Evolutionary conservation across 2,329 filamentous ascomycete genomes (phyloP).

Genomic region (Fusarium sp.): DNA sequence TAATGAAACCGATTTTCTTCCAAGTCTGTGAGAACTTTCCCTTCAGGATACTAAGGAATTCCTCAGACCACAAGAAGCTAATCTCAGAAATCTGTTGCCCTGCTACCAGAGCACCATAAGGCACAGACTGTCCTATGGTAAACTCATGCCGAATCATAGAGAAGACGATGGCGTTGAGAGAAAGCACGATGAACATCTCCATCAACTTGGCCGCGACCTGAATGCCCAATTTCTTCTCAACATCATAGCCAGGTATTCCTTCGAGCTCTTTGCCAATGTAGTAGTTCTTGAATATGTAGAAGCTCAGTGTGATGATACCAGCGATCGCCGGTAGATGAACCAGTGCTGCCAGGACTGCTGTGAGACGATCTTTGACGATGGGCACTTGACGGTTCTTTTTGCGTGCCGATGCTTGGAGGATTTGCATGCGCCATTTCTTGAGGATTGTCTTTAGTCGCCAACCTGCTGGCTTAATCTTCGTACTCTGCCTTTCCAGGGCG

Average conservation of each 20-base stretch:
- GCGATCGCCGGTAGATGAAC: slow-evolving; percentile 37
- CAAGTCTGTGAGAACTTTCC: slow-evolving; percentile 32
- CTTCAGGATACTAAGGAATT: slow-evolving; percentile 32
- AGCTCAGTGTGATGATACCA: slow-evolving; percentile 29
- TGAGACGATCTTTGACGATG: slow-evolving; percentile 36
- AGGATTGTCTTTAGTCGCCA: slow-evolving; percentile 30
- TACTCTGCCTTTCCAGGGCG: not conserved
- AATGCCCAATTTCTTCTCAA: slow-evolving; percentile 37
- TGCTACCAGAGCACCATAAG: slow-evolving; percentile 35
- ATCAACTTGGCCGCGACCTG: slow-evolving; percentile 39
- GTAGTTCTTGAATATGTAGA: slow-evolving; percentile 41
- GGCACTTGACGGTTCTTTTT: slow-evolving; percentile 21
- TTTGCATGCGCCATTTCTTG: slow-evolving; percentile 37
- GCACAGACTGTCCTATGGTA: slow-evolving; percentile 30
- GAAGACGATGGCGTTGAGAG: slow-evolving; percentile 33
- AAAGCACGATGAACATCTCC: slow-evolving; percentile 38
- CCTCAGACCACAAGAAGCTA: slow-evolving; percentile 38
- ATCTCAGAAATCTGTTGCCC: slow-evolving; percentile 37
- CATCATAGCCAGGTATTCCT: slow-evolving; percentile 27
- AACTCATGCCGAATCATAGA: slow-evolving; percentile 37
- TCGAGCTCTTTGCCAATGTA: slow-evolving; percentile 41
- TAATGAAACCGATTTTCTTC: slow-evolving; percentile 35
- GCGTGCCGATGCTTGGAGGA: slow-evolving; percentile 3
- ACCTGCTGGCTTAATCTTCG: not conserved
- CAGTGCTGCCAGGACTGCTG: slow-evolving; percentile 21